phyloP scores from a whole-genome alignment of 1,284 basidiomycete species.

The Cystobasidium sp. region DNA sequence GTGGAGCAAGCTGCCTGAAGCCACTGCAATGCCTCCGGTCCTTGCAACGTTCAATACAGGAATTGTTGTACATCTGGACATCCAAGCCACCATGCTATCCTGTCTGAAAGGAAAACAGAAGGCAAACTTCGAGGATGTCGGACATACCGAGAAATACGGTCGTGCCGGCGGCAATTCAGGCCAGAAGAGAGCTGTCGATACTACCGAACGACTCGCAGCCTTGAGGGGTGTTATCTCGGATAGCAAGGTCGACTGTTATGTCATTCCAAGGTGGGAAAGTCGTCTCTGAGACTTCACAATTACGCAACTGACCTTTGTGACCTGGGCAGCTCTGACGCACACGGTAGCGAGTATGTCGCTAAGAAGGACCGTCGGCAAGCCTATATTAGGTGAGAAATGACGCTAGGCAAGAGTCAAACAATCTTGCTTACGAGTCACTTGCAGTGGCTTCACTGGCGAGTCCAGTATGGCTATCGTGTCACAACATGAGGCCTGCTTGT shows the following conservation, averaged over 20 bases:
- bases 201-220: constrained; percentile 16
- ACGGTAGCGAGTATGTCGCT: constrained; percentile 31
- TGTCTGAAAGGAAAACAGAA: constrained; percentile 22
- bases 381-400: constrained; percentile 53
- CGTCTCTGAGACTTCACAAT: neutral
- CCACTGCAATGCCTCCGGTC: neutral
- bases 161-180: neutral
- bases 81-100: constrained; percentile 1
- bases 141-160: neutral
- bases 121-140: constrained; percentile 11
- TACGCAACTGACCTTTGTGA: neutral
- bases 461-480: constrained; percentile 65
- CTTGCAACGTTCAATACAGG: neutral
- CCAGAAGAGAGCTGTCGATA: constrained; percentile 11
- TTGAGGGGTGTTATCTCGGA: constrained; percentile 15
- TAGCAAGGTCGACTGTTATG: constrained; percentile 28
- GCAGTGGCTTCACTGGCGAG: constrained; percentile 82
- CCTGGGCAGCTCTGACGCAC: constrained; percentile 10
- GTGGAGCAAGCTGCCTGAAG: neutral
- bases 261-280: constrained; percentile 20
- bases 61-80: neutral
- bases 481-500: constrained; percentile 37
- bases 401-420: constrained; percentile 80
- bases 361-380: constrained; percentile 30
- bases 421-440: constrained; percentile 83